Conservation (phyloP, 108 stramenopile species). For the Licmophora abbreviata region DNA sequence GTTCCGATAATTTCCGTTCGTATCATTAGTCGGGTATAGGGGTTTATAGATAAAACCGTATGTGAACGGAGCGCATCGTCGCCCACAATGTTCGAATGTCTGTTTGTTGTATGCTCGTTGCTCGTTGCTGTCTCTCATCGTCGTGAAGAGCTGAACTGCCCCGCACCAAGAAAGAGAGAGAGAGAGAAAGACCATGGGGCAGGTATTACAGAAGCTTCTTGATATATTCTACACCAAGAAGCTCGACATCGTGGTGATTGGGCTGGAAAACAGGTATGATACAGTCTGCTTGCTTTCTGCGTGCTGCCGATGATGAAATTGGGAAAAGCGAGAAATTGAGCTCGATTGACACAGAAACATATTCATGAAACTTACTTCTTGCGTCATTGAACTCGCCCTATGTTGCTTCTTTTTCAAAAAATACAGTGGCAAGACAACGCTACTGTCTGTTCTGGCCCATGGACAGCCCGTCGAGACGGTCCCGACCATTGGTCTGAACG, state of each 20-base stretch:
- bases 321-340: neutral
- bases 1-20: no score
- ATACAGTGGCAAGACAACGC: slow-evolving; percentile 89
- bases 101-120: no score
- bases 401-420: slow-evolving; percentile 3
- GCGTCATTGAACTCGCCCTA: no score
- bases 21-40: no score
- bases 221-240: slow-evolving; percentile 91
- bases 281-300: neutral
- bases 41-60: no score
- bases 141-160: no score
- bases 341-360: neutral
- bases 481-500: slow-evolving; percentile 94
- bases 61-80: no score
- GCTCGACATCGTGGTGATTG: slow-evolving; percentile 95
- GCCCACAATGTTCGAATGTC: no score
- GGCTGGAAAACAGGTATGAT: slow-evolving; percentile 85
- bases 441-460: slow-evolving; percentile 89
- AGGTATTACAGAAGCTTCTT: slow-evolving; percentile 63
- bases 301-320: no score
- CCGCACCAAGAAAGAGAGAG: no score
- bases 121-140: no score
- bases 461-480: slow-evolving; percentile 91
- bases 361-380: no score
- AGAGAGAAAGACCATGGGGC: slow-evolving; percentile 54